Evolutionary conservation across 768 basidiomycete genomes (phyloP).

Genomic region (Dacryopinax primogenitus): DNA sequence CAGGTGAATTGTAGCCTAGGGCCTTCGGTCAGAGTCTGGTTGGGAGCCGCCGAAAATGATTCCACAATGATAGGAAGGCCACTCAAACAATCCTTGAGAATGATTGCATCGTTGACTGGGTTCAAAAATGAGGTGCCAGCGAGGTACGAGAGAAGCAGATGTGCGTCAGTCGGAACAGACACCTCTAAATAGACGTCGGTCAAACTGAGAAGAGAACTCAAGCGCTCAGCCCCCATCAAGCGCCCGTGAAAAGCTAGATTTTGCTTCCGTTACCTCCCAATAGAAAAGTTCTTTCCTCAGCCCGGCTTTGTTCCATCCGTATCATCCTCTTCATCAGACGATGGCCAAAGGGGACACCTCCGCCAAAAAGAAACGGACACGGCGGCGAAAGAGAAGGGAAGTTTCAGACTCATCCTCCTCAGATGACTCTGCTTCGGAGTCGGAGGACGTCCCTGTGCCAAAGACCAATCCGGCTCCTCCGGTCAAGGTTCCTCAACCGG

Average conservation of each 20-base stretch:
- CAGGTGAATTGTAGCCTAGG: too few species aligned
- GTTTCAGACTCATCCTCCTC: conserved; percentile 1
- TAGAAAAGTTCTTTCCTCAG: neutral
- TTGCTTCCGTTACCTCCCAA: neutral
- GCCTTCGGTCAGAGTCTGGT: too few species aligned
- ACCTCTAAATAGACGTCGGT: too few species aligned
- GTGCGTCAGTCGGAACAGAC: too few species aligned
- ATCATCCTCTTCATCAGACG: neutral
- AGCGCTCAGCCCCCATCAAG: neutral
- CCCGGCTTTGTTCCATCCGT: neutral
- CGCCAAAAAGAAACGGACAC: neutral
- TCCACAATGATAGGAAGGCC: too few species aligned
- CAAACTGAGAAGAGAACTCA: neutral
- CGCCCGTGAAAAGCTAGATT: neutral
- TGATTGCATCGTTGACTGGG: too few species aligned
- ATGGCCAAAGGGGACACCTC: neutral
- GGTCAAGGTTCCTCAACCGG: neutral
- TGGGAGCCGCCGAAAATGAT: too few species aligned
- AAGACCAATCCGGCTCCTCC: neutral
- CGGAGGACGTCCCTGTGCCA: neutral
- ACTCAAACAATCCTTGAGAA: too few species aligned
- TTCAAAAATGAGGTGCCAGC: too few species aligned
- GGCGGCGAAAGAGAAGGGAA: conserved; percentile 1
- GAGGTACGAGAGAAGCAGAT: too few species aligned
- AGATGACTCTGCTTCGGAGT: neutral